phyloP scores from a whole-genome alignment of 805 yeast species.

The Torulaspora maleeae region DNA sequence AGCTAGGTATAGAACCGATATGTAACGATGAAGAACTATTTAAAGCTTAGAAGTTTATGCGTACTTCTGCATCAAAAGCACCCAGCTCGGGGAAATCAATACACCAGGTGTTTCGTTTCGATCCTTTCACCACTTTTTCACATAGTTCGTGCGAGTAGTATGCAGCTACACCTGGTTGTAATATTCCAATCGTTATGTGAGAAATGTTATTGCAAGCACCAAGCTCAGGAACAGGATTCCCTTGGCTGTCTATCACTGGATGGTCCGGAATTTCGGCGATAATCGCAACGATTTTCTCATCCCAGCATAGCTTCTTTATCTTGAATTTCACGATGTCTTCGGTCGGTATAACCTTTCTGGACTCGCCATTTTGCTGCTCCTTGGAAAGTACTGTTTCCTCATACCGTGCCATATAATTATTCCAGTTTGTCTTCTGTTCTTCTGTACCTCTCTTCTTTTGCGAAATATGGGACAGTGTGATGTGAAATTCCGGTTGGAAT shows the following conservation, averaged over 20 bases:
- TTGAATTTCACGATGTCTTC: slow-evolving; percentile 38
- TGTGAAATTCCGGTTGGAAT: slow-evolving; percentile 56
- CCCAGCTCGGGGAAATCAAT: slow-evolving; percentile 12
- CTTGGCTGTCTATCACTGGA: slow-evolving; percentile 13
- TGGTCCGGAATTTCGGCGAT: slow-evolving; percentile 37
- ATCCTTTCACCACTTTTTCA: slow-evolving; percentile 11
- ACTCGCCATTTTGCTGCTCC: slow-evolving; percentile 6
- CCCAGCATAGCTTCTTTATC: slow-evolving; percentile 46
- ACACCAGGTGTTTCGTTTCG: slow-evolving; percentile 7
- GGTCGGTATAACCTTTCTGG: slow-evolving; percentile 16
- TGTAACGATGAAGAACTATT: slow-evolving; percentile 1
- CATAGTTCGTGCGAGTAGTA: slow-evolving; percentile 47
- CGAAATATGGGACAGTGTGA: slow-evolving; percentile 54
- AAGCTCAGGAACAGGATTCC: slow-evolving; percentile 18
- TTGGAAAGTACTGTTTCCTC: slow-evolving; percentile 10
- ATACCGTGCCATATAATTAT: slow-evolving; percentile 24
- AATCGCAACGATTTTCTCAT: slow-evolving; percentile 50
- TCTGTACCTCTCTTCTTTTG: slow-evolving; percentile 33
- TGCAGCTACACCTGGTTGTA: slow-evolving; percentile 43
- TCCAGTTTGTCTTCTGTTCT: slow-evolving; percentile 29
- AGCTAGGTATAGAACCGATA: not conserved
- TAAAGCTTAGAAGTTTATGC: slow-evolving; percentile 17
- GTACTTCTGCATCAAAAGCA: slow-evolving; percentile 17
- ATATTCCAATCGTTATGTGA: slow-evolving; percentile 74
- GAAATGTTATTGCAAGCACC: slow-evolving; percentile 42